Evolutionary conservation across 2,329 filamentous ascomycete genomes (phyloP), one percentile per base, ranked within the genome.

Genomic region (Pestalotiopsis sp.): DNA sequence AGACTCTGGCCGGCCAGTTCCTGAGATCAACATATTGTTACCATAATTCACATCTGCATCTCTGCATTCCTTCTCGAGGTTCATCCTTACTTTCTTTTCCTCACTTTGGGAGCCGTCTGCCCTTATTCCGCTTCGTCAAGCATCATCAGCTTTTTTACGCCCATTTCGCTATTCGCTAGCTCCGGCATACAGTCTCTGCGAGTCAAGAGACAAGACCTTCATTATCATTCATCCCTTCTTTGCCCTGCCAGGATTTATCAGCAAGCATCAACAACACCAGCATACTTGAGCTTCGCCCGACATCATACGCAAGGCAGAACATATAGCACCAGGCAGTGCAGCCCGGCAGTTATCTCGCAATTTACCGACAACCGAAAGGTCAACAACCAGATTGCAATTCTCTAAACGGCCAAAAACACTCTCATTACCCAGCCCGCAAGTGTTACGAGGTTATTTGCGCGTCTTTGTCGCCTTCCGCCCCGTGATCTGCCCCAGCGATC

Each of bases 371-470:
- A 52, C 45, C 45, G 45, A n/a, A 52, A n/a, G 17, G 7, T 9
- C 17, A 52, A 52, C 12, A 12, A 60, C 14, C 31, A 60, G 27
- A 52, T 49, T 45, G 52, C 39, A 49, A n/a, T 45, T 66, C 60
- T 59, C 17, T 52, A 4, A 55, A 13, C 25, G 14, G 20, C 58
- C 23, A 4, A 38, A 31, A 20, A 39, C 9, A 39, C 55, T 13
- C 25, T 59, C 64, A 41, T 41, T 66, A 66, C 64, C 55, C 64
- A 55, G 64, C 55, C 57, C 55, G 27, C 25, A 45, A 60, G 64
- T 60, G 64, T 66, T 59, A 66, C 64, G 64, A 60, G 55, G 64
- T 66, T 62, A 62, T 64, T 65, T 66, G 64, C 64, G 64, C 64
- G 64, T 59, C 64, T 60, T 41, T 38, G 23, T 66, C 64, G 64